A percentile compares a stretch with the other conserved stretches of the same genome.
Conservation (phyloP, 2,329 filamentous ascomycete genomes). For the Trichoderma atroviride region DNA sequence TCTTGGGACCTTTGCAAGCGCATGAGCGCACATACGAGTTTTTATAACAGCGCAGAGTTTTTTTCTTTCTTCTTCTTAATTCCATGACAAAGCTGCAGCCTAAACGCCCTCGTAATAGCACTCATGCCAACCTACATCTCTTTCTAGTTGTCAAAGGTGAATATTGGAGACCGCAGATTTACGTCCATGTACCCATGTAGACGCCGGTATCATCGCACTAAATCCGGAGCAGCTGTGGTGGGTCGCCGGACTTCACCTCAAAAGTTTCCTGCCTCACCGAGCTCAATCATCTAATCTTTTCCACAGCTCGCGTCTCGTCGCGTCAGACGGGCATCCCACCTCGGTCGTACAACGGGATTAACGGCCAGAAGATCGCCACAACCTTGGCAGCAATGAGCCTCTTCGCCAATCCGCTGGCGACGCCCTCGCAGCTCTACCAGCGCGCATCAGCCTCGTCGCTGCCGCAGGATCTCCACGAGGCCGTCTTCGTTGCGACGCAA, state of each 20-base stretch:
- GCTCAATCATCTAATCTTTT: not conserved
- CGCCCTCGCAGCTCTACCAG: conserved; percentile 67
- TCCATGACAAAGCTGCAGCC: not conserved
- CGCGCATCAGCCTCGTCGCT: conserved; percentile 59
- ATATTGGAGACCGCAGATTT: not conserved
- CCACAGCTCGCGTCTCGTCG: not conserved
- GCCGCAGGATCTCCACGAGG: conserved; percentile 70
- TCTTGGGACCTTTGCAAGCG: not conserved
- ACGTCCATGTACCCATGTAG: not conserved
- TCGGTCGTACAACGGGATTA: not conserved
- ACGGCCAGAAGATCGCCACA: not conserved
- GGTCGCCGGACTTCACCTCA: conserved; percentile 4
- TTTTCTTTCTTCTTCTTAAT: not conserved
- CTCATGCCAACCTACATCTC: not conserved
- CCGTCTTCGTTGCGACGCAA: conserved; percentile 71
- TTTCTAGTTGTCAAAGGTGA: not conserved
- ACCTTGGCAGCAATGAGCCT: conserved; percentile 51
- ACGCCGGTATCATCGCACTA: not conserved
- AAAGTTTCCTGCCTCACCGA: conserved; percentile 18
- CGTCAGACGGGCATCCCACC: not conserved
- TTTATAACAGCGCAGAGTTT: not conserved
- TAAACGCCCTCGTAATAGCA: not conserved
- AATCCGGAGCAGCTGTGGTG: conserved; percentile 17
- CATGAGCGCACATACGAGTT: not conserved
- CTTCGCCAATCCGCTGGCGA: conserved; percentile 72